Conservation (phyloP, 495 filamentous ascomycete species). For the Aspergillus egyptiacus region DNA sequence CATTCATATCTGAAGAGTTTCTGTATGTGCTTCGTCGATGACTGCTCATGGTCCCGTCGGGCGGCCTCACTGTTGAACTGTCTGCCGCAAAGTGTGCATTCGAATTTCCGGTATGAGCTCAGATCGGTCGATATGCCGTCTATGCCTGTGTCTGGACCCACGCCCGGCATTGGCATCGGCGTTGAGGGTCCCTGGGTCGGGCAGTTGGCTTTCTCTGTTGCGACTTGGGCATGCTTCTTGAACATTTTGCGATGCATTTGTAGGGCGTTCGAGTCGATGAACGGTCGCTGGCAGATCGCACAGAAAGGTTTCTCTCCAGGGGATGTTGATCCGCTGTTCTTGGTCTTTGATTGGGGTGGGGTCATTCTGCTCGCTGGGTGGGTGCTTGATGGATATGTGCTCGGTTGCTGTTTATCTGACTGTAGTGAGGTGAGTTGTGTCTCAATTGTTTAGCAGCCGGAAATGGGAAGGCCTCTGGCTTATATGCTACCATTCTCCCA, state of each 20-base stretch:
- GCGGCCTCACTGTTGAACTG: neutral
- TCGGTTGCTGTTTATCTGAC: too few species aligned
- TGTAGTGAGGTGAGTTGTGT: too few species aligned
- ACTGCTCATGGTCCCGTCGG: neutral
- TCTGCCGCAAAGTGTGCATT: neutral
- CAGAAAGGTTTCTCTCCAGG: too few species aligned
- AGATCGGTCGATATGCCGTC: neutral
- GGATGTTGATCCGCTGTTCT: too few species aligned
- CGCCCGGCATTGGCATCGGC: neutral
- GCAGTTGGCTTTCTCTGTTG: neutral
- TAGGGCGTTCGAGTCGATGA: neutral
- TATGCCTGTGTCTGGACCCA: too few species aligned
- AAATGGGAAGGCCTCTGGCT: too few species aligned
- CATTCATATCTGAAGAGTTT: neutral
- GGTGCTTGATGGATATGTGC: too few species aligned
- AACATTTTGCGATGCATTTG: neutral
- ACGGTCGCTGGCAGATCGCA: neutral
- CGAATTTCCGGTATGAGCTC: too few species aligned
- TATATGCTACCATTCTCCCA: too few species aligned
- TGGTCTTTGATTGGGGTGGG: too few species aligned
- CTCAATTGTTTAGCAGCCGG: too few species aligned
- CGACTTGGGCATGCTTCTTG: neutral
- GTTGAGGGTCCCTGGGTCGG: neutral
- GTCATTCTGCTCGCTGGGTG: too few species aligned
- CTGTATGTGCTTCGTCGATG: neutral